Base-by-base conservation (phyloP, 2,329 filamentous ascomycete species). In the Colletotrichum theobromicola region DNA sequence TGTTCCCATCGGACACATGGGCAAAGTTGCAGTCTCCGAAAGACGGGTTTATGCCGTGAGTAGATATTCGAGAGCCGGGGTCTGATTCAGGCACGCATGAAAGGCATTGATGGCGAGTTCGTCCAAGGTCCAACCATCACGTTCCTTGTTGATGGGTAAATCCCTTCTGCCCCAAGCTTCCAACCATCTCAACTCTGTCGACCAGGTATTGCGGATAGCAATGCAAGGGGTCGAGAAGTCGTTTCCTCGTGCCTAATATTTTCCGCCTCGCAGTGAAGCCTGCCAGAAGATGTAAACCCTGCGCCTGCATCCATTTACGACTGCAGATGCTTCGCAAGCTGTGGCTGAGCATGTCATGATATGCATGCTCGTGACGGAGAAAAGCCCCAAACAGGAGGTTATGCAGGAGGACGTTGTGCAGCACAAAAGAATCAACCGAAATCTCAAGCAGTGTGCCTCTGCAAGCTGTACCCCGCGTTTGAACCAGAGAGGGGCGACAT, bases 401-500 rank as follows among this genome's bases (percentile, higher is more conserved):
- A 60, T 18, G 35, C 32, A 67, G 13, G 28, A 21, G 5, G 55
- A 7, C 55, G 16, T 32, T 58, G 30, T 26, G 16, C 26, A 28
- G 55, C 55, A 13, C 55, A 30, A 24, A 32, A 32, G 12, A 53
- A 24, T 30, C 30, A 34, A 21, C 5, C 8, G 34, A 66, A 32
- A 50, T 66, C 67, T n/a, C 26, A 66, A 57, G 18, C 35, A 35
- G 30, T 42, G 16, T 70, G 13, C 3, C 42, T 7, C 30, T 70
- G 67, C 61, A 30, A 30, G 26, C 67, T 74, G 72, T 55, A 74
- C 67, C 67, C 72, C 72, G 55, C 67, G 61, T 74, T 74, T 74
- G 71, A 30, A 28, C 9, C 18, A 1, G 8, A 61, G 67, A 42
- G 67, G 57, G 53, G 53, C n/a, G 32, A 37, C 26, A 57, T 7